phyloP scores from a whole-genome alignment of 805 yeast species.

The Wilhelminamyces savonicus region DNA sequence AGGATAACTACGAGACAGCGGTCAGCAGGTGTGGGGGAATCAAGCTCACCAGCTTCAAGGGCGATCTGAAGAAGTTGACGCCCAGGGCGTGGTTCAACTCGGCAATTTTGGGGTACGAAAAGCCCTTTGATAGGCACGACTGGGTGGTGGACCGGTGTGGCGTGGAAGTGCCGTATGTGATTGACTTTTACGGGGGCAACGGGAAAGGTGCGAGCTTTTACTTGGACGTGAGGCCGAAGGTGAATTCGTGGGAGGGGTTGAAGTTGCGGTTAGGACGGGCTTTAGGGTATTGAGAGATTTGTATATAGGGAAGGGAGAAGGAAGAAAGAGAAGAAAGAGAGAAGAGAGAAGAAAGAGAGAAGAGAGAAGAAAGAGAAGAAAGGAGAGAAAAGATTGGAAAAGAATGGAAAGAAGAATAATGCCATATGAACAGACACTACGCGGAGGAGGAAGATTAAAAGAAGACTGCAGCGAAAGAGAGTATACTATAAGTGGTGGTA shows the following conservation, averaged over 20 bases:
- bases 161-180: conserved; percentile 75
- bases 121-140: conserved; percentile 95
- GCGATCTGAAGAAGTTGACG: conserved; percentile 77
- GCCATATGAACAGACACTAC: not conserved
- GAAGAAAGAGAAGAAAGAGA: not conserved
- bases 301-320: not conserved
- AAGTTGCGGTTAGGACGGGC: conserved; percentile 60
- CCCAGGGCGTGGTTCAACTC: conserved; percentile 76
- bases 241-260: conserved; percentile 75
- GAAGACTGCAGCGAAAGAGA: too few relatives aligned
- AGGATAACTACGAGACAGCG: conserved; percentile 43
- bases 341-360: not conserved
- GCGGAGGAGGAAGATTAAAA: too few relatives aligned
- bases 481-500: too few relatives aligned
- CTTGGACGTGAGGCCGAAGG: conserved; percentile 88
- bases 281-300: conserved; percentile 35
- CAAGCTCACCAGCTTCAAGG: conserved; percentile 77
- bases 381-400: not conserved
- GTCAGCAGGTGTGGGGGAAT: conserved; percentile 68
- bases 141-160: conserved; percentile 91
- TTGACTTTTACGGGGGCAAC: conserved; percentile 73
- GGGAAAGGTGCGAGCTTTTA: conserved; percentile 52
- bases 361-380: not conserved
- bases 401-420: too few relatives aligned
- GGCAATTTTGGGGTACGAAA: conserved; percentile 58